A percentile compares a stretch with the other conserved stretches of the same genome.
Evolutionary conservation across 257 asterid genomes (phyloP).

Genomic region (Capsicum chinense): DNA sequence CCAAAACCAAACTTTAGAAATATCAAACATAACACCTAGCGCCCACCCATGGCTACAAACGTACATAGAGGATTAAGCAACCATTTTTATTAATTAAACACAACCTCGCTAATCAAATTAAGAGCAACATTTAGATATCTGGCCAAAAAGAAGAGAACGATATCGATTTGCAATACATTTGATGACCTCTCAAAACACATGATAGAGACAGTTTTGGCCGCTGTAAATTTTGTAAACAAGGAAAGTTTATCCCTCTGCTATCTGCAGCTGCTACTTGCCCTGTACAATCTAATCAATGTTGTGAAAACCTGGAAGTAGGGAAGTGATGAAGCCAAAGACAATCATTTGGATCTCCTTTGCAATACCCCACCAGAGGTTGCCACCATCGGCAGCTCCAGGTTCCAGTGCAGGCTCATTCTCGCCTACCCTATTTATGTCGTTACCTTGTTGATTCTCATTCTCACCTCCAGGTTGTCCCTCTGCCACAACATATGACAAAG

Average conservation of each 20-base stretch:
- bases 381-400: constrained; percentile 55
- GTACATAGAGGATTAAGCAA: neutral
- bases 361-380: constrained; percentile 77
- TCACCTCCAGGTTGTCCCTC: constrained; percentile 61
- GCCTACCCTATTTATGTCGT: constrained; percentile 51
- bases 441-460: constrained; percentile 53
- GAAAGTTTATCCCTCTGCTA: neutral
- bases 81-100: constrained; percentile 6
- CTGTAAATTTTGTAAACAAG: constrained; percentile 1
- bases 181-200: constrained; percentile 20
- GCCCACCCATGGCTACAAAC: neutral
- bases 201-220: neutral
- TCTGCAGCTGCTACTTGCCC: constrained; percentile 7
- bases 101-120: constrained; percentile 20
- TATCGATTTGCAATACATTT: neutral
- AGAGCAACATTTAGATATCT: neutral
- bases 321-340: constrained; percentile 90
- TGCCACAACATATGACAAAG: constrained; percentile 37
- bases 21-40: neutral
- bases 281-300: constrained; percentile 63
- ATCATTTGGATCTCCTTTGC: constrained; percentile 84
- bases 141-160: constrained; percentile 12
- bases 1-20: neutral
- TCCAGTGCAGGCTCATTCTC: constrained; percentile 58
- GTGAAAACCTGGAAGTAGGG: constrained; percentile 95